Evolutionary conservation across 2,329 filamentous ascomycete species (phyloP).

Genomic region (Neonectria neomacrospora): DNA sequence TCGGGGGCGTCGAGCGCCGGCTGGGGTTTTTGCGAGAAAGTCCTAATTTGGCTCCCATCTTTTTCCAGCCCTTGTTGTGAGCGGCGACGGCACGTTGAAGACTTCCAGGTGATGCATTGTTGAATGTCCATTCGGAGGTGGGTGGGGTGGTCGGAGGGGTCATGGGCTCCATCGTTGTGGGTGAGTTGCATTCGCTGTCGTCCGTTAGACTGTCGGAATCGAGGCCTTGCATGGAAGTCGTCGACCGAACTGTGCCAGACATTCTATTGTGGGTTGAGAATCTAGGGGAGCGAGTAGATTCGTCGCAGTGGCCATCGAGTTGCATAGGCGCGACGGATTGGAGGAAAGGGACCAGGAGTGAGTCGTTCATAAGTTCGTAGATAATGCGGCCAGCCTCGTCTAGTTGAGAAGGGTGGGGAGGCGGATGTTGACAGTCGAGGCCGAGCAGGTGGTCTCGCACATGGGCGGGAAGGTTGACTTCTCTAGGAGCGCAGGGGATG

Average conservation of each 20-base stretch:
- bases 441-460: slow-evolving; percentile 84
- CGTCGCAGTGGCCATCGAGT: slow-evolving; percentile 50
- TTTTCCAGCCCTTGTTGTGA: slow-evolving; percentile 71
- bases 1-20: slow-evolving; percentile 55
- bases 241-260: slow-evolving; percentile 44
- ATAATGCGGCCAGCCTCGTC: slow-evolving; percentile 88
- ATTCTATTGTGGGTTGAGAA: slow-evolving; percentile 55
- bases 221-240: slow-evolving; percentile 58
- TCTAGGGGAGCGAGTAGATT: slow-evolving; percentile 57
- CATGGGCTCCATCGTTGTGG: slow-evolving; percentile 69
- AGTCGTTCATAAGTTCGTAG: slow-evolving; percentile 97
- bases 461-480: slow-evolving; percentile 89
- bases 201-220: slow-evolving; percentile 68
- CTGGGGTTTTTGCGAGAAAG: slow-evolving; percentile 64
- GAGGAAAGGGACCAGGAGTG: slow-evolving; percentile 90
- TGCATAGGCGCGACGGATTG: slow-evolving; percentile 67
- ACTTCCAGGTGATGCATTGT: slow-evolving; percentile 60
- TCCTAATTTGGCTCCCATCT: slow-evolving; percentile 70
- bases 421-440: slow-evolving; percentile 63
- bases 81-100: slow-evolving; percentile 65
- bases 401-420: slow-evolving; percentile 78
- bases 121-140: slow-evolving; percentile 66
- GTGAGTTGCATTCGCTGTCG: slow-evolving; percentile 71
- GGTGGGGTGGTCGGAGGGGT: slow-evolving; percentile 81
- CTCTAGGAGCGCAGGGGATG: slow-evolving; percentile 81